phyloP scores from a whole-genome alignment of 352 stramenopile genomes.

The Pythium plurisporium region DNA sequence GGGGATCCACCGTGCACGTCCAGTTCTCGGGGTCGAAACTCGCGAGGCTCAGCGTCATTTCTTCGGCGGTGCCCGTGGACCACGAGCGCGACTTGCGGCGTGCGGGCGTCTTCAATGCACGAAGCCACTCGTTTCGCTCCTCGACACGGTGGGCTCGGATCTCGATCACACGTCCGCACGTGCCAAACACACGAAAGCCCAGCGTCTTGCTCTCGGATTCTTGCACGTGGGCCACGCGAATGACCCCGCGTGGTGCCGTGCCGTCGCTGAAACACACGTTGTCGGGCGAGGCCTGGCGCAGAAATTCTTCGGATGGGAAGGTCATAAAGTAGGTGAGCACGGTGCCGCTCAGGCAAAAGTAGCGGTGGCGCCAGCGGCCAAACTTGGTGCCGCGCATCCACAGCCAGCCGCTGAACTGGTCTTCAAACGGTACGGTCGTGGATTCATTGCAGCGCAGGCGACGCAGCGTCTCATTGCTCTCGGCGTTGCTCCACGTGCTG shows the following conservation, averaged over 20 bases:
- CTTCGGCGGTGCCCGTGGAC: constrained; percentile 43
- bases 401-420: constrained; percentile 76
- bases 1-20: constrained; percentile 41
- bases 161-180: constrained; percentile 61
- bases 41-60: constrained; percentile 49
- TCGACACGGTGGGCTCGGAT: constrained; percentile 59
- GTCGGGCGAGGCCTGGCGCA: constrained; percentile 42
- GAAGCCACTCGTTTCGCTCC: constrained; percentile 65
- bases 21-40: constrained; percentile 52
- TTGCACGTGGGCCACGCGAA: constrained; percentile 69
- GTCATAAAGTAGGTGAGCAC: constrained; percentile 68
- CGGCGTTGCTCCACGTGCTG: constrained; percentile 19
- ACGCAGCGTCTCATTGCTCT: constrained; percentile 25
- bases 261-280: constrained; percentile 49
- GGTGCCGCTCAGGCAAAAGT: constrained; percentile 67
- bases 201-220: constrained; percentile 48
- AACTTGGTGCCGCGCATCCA: constrained; percentile 68
- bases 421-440: constrained; percentile 40
- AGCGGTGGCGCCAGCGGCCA: constrained; percentile 65
- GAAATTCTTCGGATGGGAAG: constrained; percentile 69
- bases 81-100: constrained; percentile 59
- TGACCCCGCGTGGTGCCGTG: constrained; percentile 52
- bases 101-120: constrained; percentile 54
- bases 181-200: constrained; percentile 68
- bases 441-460: constrained; percentile 44